phyloP scores from a whole-genome alignment of 352 stramenopile species.

The Pythium sukuiense region DNA sequence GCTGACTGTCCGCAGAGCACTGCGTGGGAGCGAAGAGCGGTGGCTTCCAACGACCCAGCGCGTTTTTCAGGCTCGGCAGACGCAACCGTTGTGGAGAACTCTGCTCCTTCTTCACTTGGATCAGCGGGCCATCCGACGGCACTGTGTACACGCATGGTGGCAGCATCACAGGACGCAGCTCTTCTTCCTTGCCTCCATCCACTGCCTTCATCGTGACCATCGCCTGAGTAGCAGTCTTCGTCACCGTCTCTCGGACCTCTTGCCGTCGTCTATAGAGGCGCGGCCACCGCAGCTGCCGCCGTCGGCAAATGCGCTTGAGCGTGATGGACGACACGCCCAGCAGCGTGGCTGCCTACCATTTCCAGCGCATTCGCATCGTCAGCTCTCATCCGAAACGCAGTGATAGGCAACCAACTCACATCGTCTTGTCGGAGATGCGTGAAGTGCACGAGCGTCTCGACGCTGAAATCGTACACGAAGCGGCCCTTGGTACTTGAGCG shows the following conservation, averaged over 20 bases:
- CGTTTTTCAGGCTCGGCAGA: conserved; percentile 3
- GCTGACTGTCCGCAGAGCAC: background rate
- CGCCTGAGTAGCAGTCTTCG: background rate
- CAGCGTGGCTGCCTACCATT: conserved; percentile 32
- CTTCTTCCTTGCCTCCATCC: background rate
- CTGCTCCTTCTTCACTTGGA: background rate
- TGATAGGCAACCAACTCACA: conserved; percentile 8
- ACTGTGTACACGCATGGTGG: conserved; percentile 9
- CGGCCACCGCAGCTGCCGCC: conserved; percentile 46
- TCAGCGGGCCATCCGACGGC: background rate
- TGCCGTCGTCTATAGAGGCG: conserved; percentile 26
- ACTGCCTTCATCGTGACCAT: background rate
- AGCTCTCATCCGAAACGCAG: background rate
- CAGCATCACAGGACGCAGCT: background rate
- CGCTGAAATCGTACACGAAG: conserved; percentile 45
- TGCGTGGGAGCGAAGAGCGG: background rate
- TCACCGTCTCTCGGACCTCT: background rate
- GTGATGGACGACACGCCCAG: conserved; percentile 56
- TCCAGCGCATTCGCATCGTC: background rate
- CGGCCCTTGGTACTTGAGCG: conserved; percentile 33
- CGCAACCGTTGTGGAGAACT: background rate
- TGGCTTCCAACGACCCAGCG: background rate
- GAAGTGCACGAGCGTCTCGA: conserved; percentile 39
- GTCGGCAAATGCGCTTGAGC: conserved; percentile 62
- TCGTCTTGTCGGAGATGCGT: conserved; percentile 53